Base-by-base conservation (phyloP, 129 eudicot genomes). In the Saposhnikovia divaricata region DNA sequence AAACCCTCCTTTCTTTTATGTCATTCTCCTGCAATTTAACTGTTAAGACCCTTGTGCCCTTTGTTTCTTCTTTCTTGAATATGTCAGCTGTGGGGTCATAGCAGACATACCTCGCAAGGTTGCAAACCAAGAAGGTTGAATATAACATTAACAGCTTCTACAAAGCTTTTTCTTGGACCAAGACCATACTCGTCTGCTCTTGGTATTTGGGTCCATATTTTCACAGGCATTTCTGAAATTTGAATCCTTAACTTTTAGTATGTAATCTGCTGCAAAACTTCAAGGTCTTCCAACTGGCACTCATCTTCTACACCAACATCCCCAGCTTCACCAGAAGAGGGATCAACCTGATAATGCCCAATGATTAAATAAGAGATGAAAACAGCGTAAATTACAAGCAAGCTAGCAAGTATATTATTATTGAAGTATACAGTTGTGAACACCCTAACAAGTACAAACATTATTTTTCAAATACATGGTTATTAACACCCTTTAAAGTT, bases 191-290 rank as follows among this genome's bases (percentile, higher is more conserved):
- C 97, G 61, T 95, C 98, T n/a, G 89, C 87, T 40, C 70, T 95
- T 97, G 34, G 34, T 31, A 31, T 31, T 31, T 31, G 89, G 84
- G 72, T 87, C 97, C 86, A 95, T 75, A 84, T 90, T 87, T 78
- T 92, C 98, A 97, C 98, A 95, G 28, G 98, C 98, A 82, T 92
- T 95, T 78, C 87, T 90, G 74, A 95, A 95, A 86, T 95, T 95
- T 59, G 97, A 95, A 48, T 92, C 96, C 34, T 94, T 96, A 21
- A 90, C 87, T 86, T 95, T 95, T 37, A 92, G 88, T 84, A 92
- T 89, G 80, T 95, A 95, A 83, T 95, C 98, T n/a, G 96, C 91
- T 45, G 97, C 91, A 68, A 89, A 55, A 92, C 88, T 83, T 95
- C 98, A 43, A 88, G 87, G 81, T 92, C 98, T 73, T 95, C 98